These are phyloP conservation scores for Trichoderma reesei DNA, from an alignment of 495 filamentous ascomycete genomes.

Conservation along the genomic window DNA sequence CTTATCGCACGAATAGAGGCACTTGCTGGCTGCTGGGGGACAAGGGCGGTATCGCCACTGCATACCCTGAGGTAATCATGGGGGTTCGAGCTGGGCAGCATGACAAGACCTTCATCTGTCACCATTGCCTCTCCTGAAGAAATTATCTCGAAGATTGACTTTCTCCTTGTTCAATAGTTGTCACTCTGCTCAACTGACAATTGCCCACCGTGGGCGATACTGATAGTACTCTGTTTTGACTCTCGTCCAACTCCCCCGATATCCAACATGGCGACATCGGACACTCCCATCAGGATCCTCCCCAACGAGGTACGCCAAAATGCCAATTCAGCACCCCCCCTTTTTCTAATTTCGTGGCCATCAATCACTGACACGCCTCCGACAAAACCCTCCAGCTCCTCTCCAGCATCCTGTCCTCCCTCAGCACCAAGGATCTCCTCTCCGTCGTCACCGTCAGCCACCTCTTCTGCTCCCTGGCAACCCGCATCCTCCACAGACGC, in stretches of 20 bases:
- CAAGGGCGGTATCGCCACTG: neutral
- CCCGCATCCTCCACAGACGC: conserved; percentile 58
- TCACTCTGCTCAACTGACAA: no score
- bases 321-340: neutral
- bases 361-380: neutral
- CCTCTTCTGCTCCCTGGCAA: conserved; percentile 55
- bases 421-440: conserved; percentile 52
- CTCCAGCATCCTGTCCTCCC: conserved; percentile 49
- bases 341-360: no score
- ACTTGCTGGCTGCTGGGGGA: neutral
- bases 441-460: conserved; percentile 50
- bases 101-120: neutral
- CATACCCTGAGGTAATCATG: no score
- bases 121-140: neutral
- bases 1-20: neutral
- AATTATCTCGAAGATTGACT: no score
- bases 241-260: neutral
- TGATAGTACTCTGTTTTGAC: neutral
- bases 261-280: neutral
- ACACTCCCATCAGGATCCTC: conserved; percentile 15
- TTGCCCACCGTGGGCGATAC: no score
- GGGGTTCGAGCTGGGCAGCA: neutral
- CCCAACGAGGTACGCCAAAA: conserved; percentile 37
- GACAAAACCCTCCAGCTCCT: conserved; percentile 48
- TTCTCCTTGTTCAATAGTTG: no score